These are phyloP conservation scores for Solanum boliviense DNA, from an alignment of 257 asterid species.

Conservation along the genomic window DNA sequence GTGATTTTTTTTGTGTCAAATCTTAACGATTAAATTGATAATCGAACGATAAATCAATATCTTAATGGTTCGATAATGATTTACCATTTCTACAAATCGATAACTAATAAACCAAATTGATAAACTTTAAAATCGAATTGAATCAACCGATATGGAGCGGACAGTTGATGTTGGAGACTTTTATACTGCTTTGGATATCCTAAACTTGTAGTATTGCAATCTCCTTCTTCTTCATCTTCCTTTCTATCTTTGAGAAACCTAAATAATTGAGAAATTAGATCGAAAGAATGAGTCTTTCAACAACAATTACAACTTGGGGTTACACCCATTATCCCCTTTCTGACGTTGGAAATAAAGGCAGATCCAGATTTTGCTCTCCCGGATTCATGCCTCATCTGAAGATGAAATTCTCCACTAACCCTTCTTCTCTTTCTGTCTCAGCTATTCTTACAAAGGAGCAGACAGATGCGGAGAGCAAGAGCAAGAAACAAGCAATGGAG, in stretches of 20 bases:
- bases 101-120: no score
- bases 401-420: background rate
- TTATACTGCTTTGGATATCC: background rate
- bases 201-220: background rate
- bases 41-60: no score
- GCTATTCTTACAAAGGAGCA: conserved; percentile 20
- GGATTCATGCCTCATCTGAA: background rate
- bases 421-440: conserved; percentile 4
- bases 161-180: background rate
- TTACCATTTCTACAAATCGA: no score
- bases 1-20: no score
- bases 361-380: conserved; percentile 9
- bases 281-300: conserved; percentile 19
- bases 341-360: background rate
- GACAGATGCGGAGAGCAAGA: background rate
- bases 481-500: conserved; percentile 7
- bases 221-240: background rate
- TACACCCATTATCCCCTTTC: conserved; percentile 1
- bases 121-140: no score
- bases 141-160: no score
- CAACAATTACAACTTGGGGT: conserved; percentile 15
- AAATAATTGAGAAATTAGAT: background rate
- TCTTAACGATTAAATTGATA: no score
- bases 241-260: background rate
- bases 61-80: no score